These are phyloP conservation scores for Astraeus odoratus DNA, from an alignment of 768 basidiomycete species.

Conservation along the genomic window DNA sequence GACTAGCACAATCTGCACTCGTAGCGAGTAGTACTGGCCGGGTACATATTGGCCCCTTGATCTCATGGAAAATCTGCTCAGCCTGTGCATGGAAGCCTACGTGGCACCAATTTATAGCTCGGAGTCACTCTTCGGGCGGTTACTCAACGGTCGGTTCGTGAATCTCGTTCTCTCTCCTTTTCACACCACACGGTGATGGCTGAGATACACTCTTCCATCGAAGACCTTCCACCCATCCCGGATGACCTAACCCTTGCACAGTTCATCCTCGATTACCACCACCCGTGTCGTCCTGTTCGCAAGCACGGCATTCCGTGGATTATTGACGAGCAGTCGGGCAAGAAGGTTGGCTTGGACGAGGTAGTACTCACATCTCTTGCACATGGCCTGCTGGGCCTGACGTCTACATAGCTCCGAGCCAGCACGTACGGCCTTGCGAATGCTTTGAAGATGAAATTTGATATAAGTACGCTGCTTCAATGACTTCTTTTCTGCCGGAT, in stretches of 20 bases:
- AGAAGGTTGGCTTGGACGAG: constrained; percentile 38
- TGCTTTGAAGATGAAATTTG: constrained; percentile 40
- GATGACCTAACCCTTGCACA: constrained; percentile 61
- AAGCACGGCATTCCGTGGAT: constrained; percentile 45
- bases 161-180: background rate
- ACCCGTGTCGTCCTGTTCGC: constrained; percentile 40
- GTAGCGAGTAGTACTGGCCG: no score
- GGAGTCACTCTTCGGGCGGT: no score
- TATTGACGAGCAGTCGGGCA: constrained; percentile 50
- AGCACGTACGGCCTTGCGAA: constrained; percentile 51
- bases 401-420: constrained; percentile 25
- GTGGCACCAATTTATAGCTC: no score
- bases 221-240: constrained; percentile 38
- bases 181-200: constrained; percentile 7
- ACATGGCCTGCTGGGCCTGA: no score
- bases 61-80: no score
- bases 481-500: constrained; percentile 1
- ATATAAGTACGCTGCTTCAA: constrained; percentile 33
- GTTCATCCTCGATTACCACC: constrained; percentile 48
- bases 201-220: constrained; percentile 21
- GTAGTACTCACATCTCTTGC: no score
- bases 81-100: no score
- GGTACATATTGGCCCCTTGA: no score
- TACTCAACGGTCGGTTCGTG: no score
- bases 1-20: no score